phyloP scores from a whole-genome alignment of 495 filamentous ascomycete genomes.

The Cercophora samala region DNA sequence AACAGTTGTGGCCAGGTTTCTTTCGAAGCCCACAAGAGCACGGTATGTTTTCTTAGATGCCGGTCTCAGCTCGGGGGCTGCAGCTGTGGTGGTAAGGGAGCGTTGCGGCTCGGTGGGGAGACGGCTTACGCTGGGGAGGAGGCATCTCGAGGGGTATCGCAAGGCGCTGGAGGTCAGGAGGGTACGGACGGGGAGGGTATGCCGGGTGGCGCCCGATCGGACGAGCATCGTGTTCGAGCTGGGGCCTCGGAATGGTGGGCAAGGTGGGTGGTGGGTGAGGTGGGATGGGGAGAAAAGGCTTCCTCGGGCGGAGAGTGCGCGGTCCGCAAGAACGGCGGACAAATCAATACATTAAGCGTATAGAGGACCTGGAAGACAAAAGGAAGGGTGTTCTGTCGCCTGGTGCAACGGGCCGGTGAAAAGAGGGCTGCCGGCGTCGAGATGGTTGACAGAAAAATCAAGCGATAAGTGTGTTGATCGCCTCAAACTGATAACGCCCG shows the following conservation, averaged over 20 bases:
- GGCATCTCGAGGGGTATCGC: conserved; percentile 17
- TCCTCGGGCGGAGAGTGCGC: conserved; percentile 2
- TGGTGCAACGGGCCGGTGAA: background rate
- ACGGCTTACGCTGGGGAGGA: background rate
- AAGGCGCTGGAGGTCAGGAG: conserved; percentile 18
- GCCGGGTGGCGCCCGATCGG: conserved; percentile 23
- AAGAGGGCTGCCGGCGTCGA: background rate
- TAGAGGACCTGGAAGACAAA: background rate
- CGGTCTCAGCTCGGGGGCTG: conserved; percentile 28
- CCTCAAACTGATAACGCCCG: background rate
- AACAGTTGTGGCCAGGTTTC: conserved; percentile 48
- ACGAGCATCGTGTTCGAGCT: conserved; percentile 28
- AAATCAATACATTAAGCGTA: conserved; percentile 23
- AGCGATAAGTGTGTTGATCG: conserved; percentile 14
- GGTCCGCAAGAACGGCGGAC: conserved; percentile 11
- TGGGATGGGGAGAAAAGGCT: background rate
- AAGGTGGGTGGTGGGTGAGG: background rate
- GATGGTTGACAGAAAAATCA: background rate
- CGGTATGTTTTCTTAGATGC: conserved; percentile 34
- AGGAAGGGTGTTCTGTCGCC: background rate
- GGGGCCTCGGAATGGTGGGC: background rate
- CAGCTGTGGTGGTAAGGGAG: conserved; percentile 21
- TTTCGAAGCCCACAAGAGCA: conserved; percentile 33
- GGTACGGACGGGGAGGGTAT: conserved; percentile 21
- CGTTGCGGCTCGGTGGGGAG: conserved; percentile 15